These are phyloP conservation scores for Micractinium conductrix DNA, from an alignment of 139 green algal genomes.

Conservation along the genomic window DNA sequence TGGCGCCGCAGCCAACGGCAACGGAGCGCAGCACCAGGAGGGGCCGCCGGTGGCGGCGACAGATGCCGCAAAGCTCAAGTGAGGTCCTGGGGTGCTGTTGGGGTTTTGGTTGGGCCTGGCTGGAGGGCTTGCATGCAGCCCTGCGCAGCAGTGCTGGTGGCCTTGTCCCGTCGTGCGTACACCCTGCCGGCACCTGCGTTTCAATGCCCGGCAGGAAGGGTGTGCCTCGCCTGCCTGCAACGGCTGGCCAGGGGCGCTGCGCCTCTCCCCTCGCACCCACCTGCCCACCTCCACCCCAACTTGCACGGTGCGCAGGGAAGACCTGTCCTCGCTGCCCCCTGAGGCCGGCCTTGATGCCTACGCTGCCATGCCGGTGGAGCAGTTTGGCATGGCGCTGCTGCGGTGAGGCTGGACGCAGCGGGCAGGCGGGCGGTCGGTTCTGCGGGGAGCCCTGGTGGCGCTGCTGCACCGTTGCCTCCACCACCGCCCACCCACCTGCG, in stretches of 20 bases:
- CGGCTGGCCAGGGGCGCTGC: no score
- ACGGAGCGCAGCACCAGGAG: constrained; percentile 11
- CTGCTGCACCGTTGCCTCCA: not conserved
- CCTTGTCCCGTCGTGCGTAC: no score
- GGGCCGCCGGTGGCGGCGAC: not conserved
- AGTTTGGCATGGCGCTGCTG: constrained; percentile 86
- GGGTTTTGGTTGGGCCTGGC: no score
- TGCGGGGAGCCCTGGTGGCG: no score
- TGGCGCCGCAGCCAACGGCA: not conserved
- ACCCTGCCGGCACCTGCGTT: no score
- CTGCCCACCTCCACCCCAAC: no score
- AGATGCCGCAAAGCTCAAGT: constrained; percentile 30
- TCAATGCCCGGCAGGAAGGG: no score
- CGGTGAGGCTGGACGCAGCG: constrained; percentile 73
- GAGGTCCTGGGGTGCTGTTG: not conserved
- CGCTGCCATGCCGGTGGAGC: constrained; percentile 79
- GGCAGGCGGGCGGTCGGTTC: no score
- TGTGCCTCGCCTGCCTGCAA: no score
- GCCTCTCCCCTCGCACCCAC: no score
- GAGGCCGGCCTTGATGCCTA: constrained; percentile 65
- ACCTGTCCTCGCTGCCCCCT: constrained; percentile 39
- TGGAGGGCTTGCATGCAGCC: not conserved
- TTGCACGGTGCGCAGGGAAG: constrained; percentile 6
- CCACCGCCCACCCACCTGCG: not conserved
- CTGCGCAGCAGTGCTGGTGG: not conserved